These are phyloP conservation scores for Medakamo hakoo DNA, from an alignment of 139 green algal species.

Conservation along the genomic window DNA sequence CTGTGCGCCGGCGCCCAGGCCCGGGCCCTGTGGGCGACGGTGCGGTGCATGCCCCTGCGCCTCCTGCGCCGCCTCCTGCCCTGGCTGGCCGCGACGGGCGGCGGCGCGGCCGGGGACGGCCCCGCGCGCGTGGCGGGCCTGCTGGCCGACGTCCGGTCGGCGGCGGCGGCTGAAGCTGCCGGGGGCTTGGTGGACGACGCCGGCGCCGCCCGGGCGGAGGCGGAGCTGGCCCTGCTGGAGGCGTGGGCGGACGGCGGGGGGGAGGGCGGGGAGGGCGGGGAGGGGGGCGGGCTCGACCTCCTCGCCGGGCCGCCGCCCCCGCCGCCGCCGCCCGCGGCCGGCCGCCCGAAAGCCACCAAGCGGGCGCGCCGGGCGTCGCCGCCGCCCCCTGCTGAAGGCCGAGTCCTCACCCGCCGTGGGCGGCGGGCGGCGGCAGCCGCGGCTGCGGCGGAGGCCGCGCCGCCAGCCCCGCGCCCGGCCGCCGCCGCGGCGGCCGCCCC, in stretches of 20 bases:
- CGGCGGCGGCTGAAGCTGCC: neutral
- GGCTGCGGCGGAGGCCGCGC: too few relatives aligned
- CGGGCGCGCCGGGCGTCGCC: too few relatives aligned
- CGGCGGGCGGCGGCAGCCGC: too few relatives aligned
- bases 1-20: constrained; percentile 64
- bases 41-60: constrained; percentile 83
- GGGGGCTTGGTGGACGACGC: neutral
- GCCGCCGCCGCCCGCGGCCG: too few relatives aligned
- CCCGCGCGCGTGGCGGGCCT: neutral
- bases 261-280: neutral
- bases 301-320: too few relatives aligned
- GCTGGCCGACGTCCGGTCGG: neutral
- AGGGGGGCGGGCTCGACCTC: too few relatives aligned
- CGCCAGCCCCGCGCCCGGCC: too few relatives aligned
- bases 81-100: constrained; percentile 49
- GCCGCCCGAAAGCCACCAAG: too few relatives aligned
- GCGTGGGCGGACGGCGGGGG: neutral
- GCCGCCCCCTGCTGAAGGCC: too few relatives aligned
- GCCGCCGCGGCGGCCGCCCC: too few relatives aligned
- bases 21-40: constrained; percentile 66
- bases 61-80: constrained; percentile 86
- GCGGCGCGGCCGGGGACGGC: neutral
- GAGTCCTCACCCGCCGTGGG: too few relatives aligned
- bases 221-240: neutral
- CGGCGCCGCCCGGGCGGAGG: neutral